These are phyloP conservation scores for Phaseolus lunatus DNA, from an alignment of 306 rosid species.

Conservation along the genomic window DNA sequence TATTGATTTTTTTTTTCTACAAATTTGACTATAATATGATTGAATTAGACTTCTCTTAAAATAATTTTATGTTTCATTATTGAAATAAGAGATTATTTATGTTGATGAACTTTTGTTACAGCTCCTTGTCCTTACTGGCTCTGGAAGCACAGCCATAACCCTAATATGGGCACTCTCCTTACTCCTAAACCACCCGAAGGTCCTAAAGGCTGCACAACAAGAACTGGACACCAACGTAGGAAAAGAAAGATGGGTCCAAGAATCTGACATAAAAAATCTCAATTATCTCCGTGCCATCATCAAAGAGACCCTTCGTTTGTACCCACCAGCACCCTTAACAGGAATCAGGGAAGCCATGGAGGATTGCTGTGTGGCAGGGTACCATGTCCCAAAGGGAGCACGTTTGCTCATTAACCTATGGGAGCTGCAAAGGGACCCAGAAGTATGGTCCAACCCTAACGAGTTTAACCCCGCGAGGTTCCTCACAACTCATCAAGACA, in stretches of 20 bases:
- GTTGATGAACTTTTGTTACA: background rate
- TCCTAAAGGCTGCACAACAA: constrained; percentile 36
- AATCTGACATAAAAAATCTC: constrained; percentile 48
- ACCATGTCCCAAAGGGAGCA: constrained; percentile 48
- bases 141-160: constrained; percentile 59
- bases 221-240: constrained; percentile 47
- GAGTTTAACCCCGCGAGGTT: constrained; percentile 57
- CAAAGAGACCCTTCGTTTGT: constrained; percentile 57
- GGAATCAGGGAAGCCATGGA: constrained; percentile 53
- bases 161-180: constrained; percentile 54
- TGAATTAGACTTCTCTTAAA: too few relatives aligned
- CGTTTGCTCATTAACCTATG: constrained; percentile 53
- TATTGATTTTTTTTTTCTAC: too few relatives aligned
- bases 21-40: too few relatives aligned
- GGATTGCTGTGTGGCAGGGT: constrained; percentile 47
- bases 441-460: constrained; percentile 50
- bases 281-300: constrained; percentile 49
- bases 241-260: constrained; percentile 54
- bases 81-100: too few relatives aligned
- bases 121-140: constrained; percentile 47
- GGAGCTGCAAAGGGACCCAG: constrained; percentile 53
- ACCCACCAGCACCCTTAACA: constrained; percentile 62
- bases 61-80: too few relatives aligned
- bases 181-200: constrained; percentile 51
- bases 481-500: background rate